Evolutionary conservation across 176 grass and related monocot species (phyloP).

Genomic region (Canna indica): DNA sequence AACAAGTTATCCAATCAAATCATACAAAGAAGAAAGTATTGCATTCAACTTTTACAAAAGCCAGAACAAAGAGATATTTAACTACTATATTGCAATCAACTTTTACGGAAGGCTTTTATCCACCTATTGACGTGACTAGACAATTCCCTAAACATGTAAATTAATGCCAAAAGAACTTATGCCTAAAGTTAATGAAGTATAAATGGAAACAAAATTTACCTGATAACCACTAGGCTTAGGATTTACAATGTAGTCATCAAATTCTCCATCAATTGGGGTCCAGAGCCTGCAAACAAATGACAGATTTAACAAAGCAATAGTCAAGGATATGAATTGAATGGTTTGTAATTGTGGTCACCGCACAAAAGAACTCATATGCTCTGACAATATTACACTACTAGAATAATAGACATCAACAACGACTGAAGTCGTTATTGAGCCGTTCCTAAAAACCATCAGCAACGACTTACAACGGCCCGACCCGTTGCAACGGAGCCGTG

Average conservation of each 20-base stretch:
- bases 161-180: neutral
- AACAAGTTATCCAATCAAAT: slow-evolving; percentile 49
- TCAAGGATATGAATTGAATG: neutral
- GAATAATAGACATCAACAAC: too few species aligned
- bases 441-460: too few species aligned
- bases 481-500: too few species aligned
- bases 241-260: slow-evolving; percentile 97
- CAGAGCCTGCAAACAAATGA: slow-evolving; percentile 51
- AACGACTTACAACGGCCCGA: too few species aligned
- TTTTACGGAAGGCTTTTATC: neutral
- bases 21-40: neutral
- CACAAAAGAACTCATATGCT: too few species aligned
- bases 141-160: neutral
- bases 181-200: neutral
- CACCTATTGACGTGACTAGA: neutral
- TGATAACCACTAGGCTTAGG: slow-evolving; percentile 97
- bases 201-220: slow-evolving; percentile 43
- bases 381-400: too few species aligned
- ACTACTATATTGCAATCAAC: neutral
- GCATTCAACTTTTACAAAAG: too few species aligned
- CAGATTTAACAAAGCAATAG: slow-evolving; percentile 5
- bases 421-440: too few species aligned
- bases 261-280: slow-evolving; percentile 93
- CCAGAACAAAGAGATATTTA: neutral
- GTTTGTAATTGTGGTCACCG: neutral